Base-by-base conservation (phyloP, 495 filamentous ascomycete species). In the Oleoguttula mirabilis region DNA sequence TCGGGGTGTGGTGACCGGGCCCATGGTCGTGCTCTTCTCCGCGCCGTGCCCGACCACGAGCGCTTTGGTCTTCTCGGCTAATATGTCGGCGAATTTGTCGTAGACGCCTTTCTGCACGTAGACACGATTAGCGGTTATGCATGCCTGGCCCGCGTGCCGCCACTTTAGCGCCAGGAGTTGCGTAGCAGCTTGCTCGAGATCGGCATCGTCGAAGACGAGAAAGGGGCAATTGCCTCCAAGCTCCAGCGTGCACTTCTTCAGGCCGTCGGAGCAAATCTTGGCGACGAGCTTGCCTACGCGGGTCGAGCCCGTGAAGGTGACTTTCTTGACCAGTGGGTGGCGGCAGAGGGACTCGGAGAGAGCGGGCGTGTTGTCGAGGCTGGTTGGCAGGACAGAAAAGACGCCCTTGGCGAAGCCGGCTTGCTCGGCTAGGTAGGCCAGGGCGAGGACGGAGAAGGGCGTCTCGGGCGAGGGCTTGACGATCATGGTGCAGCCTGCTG, bases 41-140 rank as follows among this genome's bases (percentile, higher is more conserved):
- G 69, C 60, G 2, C 80, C 79, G 49, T 83, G 78, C 10, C 80
- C 80, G 16, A 83, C 66, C 34, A 73, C 67, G n/a, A 85, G 57
- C 44, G 64, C 63, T 21, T 58, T 57, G 3, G 73, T 72, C 16
- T 69, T 64, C 35, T 72, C 68, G 16, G 68, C 72, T 14, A 83
- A 58, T 19, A 75, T 54, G 32, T 60, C 36, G 3, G 57, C 40
- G 51, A 66, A 64, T 32, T 55, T 59, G 37, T 57, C 55, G 44
- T 59, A 61, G 17, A 66, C 60, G 39, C 61, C 58, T 16, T 52
- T 53, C 39, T 66, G 60, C 3, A 66, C 58, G 50, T 59, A 64
- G 12, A 66, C 47, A 8, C 63, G 56, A 43, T 64, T 63, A 19
- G 63, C 60, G 14, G 63, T 59, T 33, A 64, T 63, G 42, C 61